Evolutionary conservation across 352 stramenopile genomes (phyloP).

Genomic region (Phytopythium cucurbitacearum): DNA sequence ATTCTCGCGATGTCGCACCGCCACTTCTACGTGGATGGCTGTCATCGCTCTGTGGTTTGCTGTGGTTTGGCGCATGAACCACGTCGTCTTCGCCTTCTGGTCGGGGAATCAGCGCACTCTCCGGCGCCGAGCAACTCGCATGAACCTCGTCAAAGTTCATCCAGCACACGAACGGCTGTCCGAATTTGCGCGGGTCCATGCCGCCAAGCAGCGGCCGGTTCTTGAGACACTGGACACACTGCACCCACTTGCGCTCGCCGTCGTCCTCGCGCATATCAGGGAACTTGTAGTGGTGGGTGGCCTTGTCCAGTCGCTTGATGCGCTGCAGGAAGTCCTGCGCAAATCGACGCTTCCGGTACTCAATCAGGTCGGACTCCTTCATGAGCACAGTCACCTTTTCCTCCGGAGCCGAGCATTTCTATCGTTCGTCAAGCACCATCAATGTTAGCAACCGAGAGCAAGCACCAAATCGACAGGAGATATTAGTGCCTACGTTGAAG

Average conservation of each 20-base stretch:
- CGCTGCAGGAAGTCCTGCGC: slow-evolving; percentile 60
- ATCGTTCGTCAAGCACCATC: background rate
- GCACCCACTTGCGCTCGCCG: slow-evolving; percentile 61
- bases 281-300: slow-evolving; percentile 59
- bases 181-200: slow-evolving; percentile 65
- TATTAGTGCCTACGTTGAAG: slow-evolving; percentile 46
- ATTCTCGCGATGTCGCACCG: background rate
- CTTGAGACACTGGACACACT: slow-evolving; percentile 73
- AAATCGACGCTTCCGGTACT: slow-evolving; percentile 67
- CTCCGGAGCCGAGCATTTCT: slow-evolving; percentile 75
- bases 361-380: slow-evolving; percentile 57
- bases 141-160: slow-evolving; percentile 84
- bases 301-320: slow-evolving; percentile 75
- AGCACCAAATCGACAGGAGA: background rate
- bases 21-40: background rate
- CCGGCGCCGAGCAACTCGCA: slow-evolving; percentile 70
- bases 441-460: slow-evolving; percentile 2
- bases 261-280: slow-evolving; percentile 54
- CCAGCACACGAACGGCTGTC: slow-evolving; percentile 79
- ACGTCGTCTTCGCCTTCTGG: slow-evolving; percentile 4
- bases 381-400: slow-evolving; percentile 66
- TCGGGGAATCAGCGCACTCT: slow-evolving; percentile 29
- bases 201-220: slow-evolving; percentile 63
- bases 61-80: background rate
- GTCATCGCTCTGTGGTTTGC: background rate